Percentiles rank a stretch among this genome's conserved stretches.
phyloP scores from a whole-genome alignment of 345 rosid genomes.

The Citrus sp. region DNA sequence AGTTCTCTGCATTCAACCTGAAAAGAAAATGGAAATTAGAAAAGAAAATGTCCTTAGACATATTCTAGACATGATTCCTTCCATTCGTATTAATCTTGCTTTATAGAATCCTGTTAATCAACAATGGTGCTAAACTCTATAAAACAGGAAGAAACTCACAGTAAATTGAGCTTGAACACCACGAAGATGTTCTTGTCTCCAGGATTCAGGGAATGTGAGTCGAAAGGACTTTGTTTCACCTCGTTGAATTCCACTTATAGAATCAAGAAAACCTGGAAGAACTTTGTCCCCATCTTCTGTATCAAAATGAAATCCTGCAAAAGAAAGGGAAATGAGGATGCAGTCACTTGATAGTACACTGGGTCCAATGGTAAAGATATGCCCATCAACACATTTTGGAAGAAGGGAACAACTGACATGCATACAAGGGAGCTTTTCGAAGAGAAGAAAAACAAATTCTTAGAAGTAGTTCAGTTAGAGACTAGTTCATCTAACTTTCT shows the following conservation, averaged over 20 bases:
- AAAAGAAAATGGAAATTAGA: slow-evolving; percentile 8
- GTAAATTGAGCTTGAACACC: slow-evolving; percentile 86
- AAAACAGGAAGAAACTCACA: slow-evolving; percentile 50
- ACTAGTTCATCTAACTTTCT: neutral
- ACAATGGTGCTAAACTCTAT: neutral
- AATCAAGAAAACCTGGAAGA: slow-evolving; percentile 80
- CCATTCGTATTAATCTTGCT: neutral
- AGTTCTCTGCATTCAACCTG: slow-evolving; percentile 89
- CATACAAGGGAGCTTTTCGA: neutral
- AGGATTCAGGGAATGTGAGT: slow-evolving; percentile 76
- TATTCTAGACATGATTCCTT: neutral
- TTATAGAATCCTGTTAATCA: neutral
- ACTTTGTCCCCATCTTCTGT: slow-evolving; percentile 82
- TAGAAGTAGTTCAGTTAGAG: neutral
- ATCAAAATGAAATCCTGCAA: slow-evolving; percentile 82
- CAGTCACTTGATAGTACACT: neutral
- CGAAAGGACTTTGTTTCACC: slow-evolving; percentile 83
- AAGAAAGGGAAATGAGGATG: neutral
- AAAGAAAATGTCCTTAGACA: neutral
- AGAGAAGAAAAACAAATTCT: neutral
- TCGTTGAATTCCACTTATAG: slow-evolving; percentile 61
- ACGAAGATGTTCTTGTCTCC: slow-evolving; percentile 83
- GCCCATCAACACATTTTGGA: neutral
- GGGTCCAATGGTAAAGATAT: neutral
- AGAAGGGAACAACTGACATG: neutral